Evolutionary conservation across 441 rosid genomes (phyloP), one percentile per base, ranked within the genome.

Genomic region (Manihot esculenta): DNA sequence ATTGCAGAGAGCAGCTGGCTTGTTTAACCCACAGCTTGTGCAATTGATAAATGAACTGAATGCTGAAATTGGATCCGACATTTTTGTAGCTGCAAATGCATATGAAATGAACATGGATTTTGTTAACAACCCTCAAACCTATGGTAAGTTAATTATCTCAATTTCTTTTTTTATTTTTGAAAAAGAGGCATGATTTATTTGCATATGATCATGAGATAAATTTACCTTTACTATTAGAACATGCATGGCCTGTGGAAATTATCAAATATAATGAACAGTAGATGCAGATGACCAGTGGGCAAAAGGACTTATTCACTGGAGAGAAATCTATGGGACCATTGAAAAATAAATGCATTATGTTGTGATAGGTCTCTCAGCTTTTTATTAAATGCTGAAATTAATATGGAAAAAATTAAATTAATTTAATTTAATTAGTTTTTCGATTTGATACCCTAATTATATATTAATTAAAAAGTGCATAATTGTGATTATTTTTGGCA

Each of bases 11-110:
- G 99, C 99, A 7, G 83, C 97, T 2, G 87, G 51, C 13, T 42
- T 94, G 82, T 94, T 81, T 81, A 94, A 94, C 71, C 96, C 97
- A 0, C 90, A 77, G 56, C 84, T 94, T 45, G 84, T 72, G 18
- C 71, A 89, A 54, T 44, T 89, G 86, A 70, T 94, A 20, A 68
- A 60, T 61, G 69, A 62, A 30, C 73, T 94, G 63, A 94, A 94
- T 67, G 15, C 55, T 17, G 77, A 87, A 48, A 70, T 89, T 10
- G 97, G 95, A 8, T 74, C 89, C 5, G 69, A 81, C 51, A 77
- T 90, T 62, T 94, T 94, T 51, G 35, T 88, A 14, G 82, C 86
- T 27, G 89, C 85, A 35, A 89, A 94, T 77, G 78, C 88, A 2
- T 35, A 66, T 21, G 72, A 69, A 20, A 87, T 84, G 93, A 75